Conservation (phyloP, 1,139 yeast genomes). For the Diutina catenulata region DNA sequence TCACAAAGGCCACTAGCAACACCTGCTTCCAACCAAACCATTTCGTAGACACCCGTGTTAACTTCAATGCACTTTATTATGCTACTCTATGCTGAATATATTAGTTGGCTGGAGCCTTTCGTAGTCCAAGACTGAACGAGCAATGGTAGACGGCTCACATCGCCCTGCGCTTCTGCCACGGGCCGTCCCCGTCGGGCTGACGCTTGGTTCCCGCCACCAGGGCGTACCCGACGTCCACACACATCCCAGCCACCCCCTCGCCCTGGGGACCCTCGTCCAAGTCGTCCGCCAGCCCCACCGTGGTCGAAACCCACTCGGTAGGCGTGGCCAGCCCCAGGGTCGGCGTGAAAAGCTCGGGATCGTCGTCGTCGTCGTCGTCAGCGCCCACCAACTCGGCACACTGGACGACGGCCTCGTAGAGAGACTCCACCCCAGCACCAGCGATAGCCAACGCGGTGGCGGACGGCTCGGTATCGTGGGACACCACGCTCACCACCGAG, state of each 20-base stretch:
- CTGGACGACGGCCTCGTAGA: constrained; percentile 26
- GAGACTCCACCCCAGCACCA: constrained; percentile 1
- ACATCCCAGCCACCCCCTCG: constrained; percentile 29
- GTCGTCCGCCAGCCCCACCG: constrained; percentile 28
- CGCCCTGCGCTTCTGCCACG: too few relatives aligned
- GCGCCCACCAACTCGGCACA: constrained; percentile 27
- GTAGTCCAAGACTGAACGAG: too few relatives aligned
- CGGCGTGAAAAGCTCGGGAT: constrained; percentile 13
- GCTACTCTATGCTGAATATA: too few relatives aligned
- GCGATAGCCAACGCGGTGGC: constrained; percentile 3
- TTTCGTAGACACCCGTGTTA: too few relatives aligned
- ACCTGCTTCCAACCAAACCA: too few relatives aligned
- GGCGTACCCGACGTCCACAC: constrained; percentile 31
- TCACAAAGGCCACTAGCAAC: too few relatives aligned
- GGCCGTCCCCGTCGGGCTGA: too few relatives aligned
- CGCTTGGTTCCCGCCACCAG: constrained; percentile 21
- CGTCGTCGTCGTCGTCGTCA: constrained; percentile 11
- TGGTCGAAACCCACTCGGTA: constrained; percentile 12
- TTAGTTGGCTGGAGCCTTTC: too few relatives aligned
- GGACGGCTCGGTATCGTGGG: too few relatives aligned
- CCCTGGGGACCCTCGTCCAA: constrained; percentile 7
- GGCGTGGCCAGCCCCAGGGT: constrained; percentile 9
- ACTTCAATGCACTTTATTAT: too few relatives aligned
- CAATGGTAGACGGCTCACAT: too few relatives aligned
- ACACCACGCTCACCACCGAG: not conserved